Percentiles rank a stretch among this genome's conserved stretches.
These are phyloP conservation scores for Lachnellula cervina DNA, from an alignment of 2,329 filamentous ascomycete species.

Conservation along the genomic window DNA sequence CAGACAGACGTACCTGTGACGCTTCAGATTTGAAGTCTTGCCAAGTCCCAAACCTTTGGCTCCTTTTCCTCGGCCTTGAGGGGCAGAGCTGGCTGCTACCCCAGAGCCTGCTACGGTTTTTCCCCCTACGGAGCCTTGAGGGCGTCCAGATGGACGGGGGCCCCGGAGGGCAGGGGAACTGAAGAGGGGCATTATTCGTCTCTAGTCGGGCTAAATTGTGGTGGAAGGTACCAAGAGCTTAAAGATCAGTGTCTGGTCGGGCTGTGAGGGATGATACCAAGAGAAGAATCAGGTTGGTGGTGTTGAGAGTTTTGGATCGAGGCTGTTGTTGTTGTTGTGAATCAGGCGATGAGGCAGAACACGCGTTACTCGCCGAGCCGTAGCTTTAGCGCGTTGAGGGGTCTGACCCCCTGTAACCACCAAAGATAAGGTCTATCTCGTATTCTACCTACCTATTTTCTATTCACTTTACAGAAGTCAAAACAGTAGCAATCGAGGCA, in stretches of 20 bases:
- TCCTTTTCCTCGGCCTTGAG: constrained; percentile 13
- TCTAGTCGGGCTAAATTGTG: background rate
- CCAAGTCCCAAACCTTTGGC: constrained; percentile 7
- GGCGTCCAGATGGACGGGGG: background rate
- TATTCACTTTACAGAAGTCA: background rate
- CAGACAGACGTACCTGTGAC: constrained; percentile 1
- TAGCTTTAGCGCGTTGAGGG: too few relatives aligned
- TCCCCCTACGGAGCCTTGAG: constrained; percentile 5
- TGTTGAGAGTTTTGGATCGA: too few relatives aligned
- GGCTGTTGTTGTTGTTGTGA: too few relatives aligned
- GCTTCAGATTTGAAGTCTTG: background rate
- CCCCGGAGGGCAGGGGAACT: background rate
- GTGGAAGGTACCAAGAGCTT: background rate
- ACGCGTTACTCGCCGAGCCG: too few relatives aligned
- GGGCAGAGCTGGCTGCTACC: background rate
- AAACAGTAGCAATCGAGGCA: background rate
- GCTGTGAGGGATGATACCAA: background rate
- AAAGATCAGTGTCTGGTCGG: too few relatives aligned
- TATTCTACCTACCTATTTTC: too few relatives aligned
- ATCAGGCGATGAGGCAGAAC: too few relatives aligned
- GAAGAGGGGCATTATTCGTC: background rate
- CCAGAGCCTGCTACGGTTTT: background rate
- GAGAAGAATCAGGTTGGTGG: too few relatives aligned
- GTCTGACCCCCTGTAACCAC: background rate
- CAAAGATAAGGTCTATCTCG: background rate